Base-by-base conservation (phyloP, 768 basidiomycete genomes). In the Leccinum boreale region DNA sequence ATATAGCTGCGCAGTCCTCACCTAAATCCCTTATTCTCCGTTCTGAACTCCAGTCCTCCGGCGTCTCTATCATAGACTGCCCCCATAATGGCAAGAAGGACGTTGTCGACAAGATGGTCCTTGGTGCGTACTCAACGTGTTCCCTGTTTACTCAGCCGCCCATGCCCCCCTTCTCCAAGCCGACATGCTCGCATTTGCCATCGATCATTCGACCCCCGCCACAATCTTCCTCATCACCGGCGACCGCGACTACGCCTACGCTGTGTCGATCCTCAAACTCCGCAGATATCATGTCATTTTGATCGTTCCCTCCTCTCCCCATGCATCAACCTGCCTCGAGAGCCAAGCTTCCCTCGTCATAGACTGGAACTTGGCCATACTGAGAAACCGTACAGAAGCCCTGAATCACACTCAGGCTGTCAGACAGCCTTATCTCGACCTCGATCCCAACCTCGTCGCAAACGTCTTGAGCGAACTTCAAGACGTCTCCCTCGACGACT, bases 191-290 rank as follows among this genome's bases (percentile, higher is more conserved):
- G 76, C 81, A 7, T 81, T 83, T 66, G 86, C 83, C n/a, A 79
- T 85, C 64, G 87, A 89, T 71, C 79, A 81, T 60, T 72, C 78
- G 3, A 57, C 78, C 3, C 79, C 81, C 57, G 65, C 79, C 26
- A 86, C 85, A 15, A 71, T 87, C 62, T 70, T 88, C 46, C 73
- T 90, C 36, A 84, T 90, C 62, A 79, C 86, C 0, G 85, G 82
- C 17, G 86, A 89, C 69, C 77, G 85, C 44, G 86, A 88, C 66
- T 83, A 86, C 62, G 80, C 81, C 4, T 88, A 86, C 65, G 81
- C 82, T n/a, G 68, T 86, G 47, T 81, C 86, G 2, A 74, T 76
- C 35, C 71, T 89, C 49, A 79, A 81, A 31, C 75, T 83, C 53
- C 79, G 85, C 57, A 72, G 73, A 47, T 85, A 83, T 66, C 71